Evolutionary conservation across 306 rosid species (phyloP), one percentile per base, ranked within the genome.

Genomic region (Lathyrus sativus): DNA sequence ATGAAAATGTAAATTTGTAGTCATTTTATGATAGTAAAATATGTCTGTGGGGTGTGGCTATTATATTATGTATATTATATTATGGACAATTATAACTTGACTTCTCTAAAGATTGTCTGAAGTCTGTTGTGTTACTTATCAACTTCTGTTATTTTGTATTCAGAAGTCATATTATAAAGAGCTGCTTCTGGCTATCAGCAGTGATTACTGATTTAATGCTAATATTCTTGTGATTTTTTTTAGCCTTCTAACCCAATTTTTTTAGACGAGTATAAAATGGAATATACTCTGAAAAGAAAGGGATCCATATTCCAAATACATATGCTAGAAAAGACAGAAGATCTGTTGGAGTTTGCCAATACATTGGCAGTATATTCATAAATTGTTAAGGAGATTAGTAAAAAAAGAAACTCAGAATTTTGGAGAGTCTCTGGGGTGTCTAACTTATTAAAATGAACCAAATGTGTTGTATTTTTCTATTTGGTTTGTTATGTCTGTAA

Each of bases 241-340:
- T 11, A 31, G 64, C 43, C n/a, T 8, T 33, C 22, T 58, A 31
- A 24, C 41, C 14, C 24, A 24, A 31, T 6, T 58, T 31, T 58
- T 29, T 13, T 58, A 17, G 29, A 37, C 1, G 3, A 11, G 49
- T 61, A 61, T 15, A 17, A 37, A 61, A 19, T 5, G 33, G 67
- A 38, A 17, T 61, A 61, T 37, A 37, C 6, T 61, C 49, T 61
- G 29, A 60, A 60, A 15, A 12, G 67, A 29, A 60, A 60, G 8
- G 14, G 31, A 38, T 38, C n/a, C 48, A 38, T 37, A 37, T 37
- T 63, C 42, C 67, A 6, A 13, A 31, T 74, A 28, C 22, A 37
- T 7, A 43, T 55, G 58, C 78, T 74, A 48, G 62, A 12, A 54
- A 74, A 55, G 49, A 9, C 61, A 53, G 24, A 51, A 50, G 49